These are phyloP conservation scores for Picea engelmannii DNA, from an alignment of 83 land plant genomes.

Conservation along the genomic window DNA sequence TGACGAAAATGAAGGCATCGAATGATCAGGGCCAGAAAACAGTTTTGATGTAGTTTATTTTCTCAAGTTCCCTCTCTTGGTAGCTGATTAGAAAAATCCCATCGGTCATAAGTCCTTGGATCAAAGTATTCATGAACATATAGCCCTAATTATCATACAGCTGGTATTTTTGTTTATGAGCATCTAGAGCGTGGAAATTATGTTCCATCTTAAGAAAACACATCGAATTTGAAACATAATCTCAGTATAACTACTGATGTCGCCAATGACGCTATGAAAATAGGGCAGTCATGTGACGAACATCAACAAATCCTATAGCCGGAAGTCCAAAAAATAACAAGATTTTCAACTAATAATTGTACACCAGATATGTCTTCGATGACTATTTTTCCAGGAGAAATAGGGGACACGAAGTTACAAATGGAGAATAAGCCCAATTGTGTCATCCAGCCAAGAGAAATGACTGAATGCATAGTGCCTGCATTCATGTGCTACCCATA, in stretches of 20 bases:
- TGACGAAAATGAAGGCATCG: too few relatives aligned
- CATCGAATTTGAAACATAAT: slow-evolving; percentile 3
- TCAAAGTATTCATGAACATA: background rate
- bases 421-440: too few relatives aligned
- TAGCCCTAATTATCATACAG: too few relatives aligned
- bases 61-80: too few relatives aligned
- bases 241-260: background rate
- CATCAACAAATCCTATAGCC: background rate
- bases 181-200: background rate
- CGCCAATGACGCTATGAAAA: background rate
- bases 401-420: too few relatives aligned
- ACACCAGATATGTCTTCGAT: background rate
- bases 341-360: background rate
- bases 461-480: slow-evolving; percentile 67
- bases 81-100: background rate
- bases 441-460: too few relatives aligned
- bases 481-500: slow-evolving; percentile 75
- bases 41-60: too few relatives aligned
- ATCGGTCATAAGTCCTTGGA: background rate
- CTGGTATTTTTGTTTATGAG: too few relatives aligned
- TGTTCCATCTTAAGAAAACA: background rate
- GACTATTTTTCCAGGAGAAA: too few relatives aligned
- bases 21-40: too few relatives aligned
- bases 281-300: background rate
- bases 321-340: background rate